Percentiles rank a stretch among this genome's conserved stretches.
Evolutionary conservation across 768 basidiomycete genomes (phyloP).

Genomic region (Lentinula boryana): DNA sequence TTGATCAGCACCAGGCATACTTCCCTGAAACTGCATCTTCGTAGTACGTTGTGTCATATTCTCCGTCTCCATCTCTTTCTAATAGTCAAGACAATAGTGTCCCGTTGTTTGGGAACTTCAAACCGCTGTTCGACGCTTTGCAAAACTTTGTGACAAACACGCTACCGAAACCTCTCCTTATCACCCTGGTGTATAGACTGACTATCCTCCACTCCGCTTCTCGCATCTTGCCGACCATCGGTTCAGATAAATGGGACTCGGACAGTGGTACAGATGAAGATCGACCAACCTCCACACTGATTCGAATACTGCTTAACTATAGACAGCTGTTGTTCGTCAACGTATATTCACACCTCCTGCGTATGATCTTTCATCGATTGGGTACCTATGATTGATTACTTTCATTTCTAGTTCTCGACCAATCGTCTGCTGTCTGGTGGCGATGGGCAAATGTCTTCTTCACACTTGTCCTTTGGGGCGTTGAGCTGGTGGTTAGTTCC

Average conservation of each 20-base stretch:
- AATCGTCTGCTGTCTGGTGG: constrained; percentile 92
- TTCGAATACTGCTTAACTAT: constrained; percentile 72
- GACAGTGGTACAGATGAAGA: constrained; percentile 63
- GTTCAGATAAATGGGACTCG: constrained; percentile 72
- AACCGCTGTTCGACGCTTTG: constrained; percentile 75
- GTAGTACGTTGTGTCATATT: constrained; percentile 46
- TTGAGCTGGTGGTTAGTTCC: constrained; percentile 75
- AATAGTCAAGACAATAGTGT: constrained; percentile 36
- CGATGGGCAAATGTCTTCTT: constrained; percentile 89
- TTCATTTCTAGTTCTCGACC: constrained; percentile 60
- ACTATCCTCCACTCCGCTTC: constrained; percentile 77
- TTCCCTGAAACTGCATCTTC: constrained; percentile 63
- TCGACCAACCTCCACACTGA: constrained; percentile 77
- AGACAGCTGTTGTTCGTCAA: constrained; percentile 81
- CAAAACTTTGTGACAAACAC: constrained; percentile 81
- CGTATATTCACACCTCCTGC: constrained; percentile 80
- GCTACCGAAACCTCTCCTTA: constrained; percentile 76
- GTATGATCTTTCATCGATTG: constrained; percentile 37
- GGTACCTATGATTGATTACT: not conserved
- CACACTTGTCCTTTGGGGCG: constrained; percentile 75
- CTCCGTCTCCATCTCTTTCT: constrained; percentile 3
- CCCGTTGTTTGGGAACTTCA: constrained; percentile 71
- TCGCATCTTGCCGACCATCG: constrained; percentile 78
- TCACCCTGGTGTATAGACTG: constrained; percentile 77
- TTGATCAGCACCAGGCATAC: constrained; percentile 60